Base-by-base conservation (phyloP, 345 rosid species). In the Xanthoceras sorbifolium region DNA sequence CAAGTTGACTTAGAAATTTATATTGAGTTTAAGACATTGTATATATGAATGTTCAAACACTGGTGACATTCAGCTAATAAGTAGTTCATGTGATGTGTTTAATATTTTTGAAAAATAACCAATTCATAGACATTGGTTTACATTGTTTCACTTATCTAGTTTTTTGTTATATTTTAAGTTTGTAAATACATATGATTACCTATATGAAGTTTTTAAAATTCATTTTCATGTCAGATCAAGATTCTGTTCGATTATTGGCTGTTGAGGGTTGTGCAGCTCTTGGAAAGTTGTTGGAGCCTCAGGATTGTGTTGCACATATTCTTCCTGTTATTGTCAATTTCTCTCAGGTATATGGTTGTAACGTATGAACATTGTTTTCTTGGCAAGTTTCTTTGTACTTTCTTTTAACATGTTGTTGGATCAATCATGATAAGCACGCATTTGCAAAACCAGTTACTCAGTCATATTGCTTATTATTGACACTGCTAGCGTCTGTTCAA, bases 191-290 rank as follows among this genome's bases (percentile, higher is more conserved):
- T 65, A 63, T 36, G 75, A 50, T 31, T 67, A 34, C 15, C 17
- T 29, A 42, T 70, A 7, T 55, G 63, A 48, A 32, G 59, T 36
- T 42, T 70, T 36, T 8, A 17, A 29, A 18, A 50, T 66, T 68
- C 40, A 40, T 64, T 15, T 69, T 67, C 25, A 36, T 79, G 40
- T 31, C 92, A 95, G 98, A 95, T 82, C 99, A 95, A 82, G 99
- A 95, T 89, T 95, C 99, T 50, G 99, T 95, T 68, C 90, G 99
- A 50, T 80, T 95, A 76, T 83, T 95, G 90, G 96, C 98, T 14
- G 99, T 95, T 60, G 99, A 95, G 88, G 93, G 98, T 64, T 91
- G 99, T 87, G 98, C 97, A 77, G 93, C 98, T 20, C 94, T 95
- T 73, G 99, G 99, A 64, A 95, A 95, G 81, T 81, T 95, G 89